Conservation (phyloP, 2,329 filamentous ascomycete species). For the Pleomassaria siparia region DNA sequence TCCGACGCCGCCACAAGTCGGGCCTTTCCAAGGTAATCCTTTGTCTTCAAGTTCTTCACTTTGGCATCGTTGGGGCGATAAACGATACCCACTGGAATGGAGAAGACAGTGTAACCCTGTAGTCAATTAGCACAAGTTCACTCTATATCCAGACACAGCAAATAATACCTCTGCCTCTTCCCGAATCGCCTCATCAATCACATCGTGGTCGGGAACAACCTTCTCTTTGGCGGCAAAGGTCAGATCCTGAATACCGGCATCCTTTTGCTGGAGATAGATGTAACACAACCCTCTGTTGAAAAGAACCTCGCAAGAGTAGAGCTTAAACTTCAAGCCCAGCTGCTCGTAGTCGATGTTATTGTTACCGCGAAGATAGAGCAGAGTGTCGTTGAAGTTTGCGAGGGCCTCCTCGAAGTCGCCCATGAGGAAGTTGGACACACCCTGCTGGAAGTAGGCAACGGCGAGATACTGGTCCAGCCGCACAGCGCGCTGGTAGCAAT, state of each 20-base stretch:
- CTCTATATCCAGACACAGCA: neutral
- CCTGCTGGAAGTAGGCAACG: constrained; percentile 97
- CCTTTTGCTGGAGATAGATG: constrained; percentile 91
- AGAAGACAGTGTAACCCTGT: constrained; percentile 97
- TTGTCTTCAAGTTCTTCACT: constrained; percentile 96
- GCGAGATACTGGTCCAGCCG: constrained; percentile 92
- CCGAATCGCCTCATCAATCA: constrained; percentile 94
- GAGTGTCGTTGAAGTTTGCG: constrained; percentile 97
- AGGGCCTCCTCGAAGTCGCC: constrained; percentile 97
- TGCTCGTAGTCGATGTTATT: constrained; percentile 98
- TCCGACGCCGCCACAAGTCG: constrained; percentile 87
- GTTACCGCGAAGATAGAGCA: constrained; percentile 92
- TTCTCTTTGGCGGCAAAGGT: constrained; percentile 92
- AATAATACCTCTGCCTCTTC: constrained; percentile 80
- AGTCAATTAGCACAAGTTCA: constrained; percentile 26
- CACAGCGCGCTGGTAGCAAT: constrained; percentile 91
- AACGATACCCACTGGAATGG: constrained; percentile 91
- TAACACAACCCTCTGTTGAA: constrained; percentile 98
- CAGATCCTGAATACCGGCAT: constrained; percentile 87
- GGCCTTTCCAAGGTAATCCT: constrained; percentile 97
- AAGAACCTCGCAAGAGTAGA: constrained; percentile 95
- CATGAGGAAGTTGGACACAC: constrained; percentile 95
- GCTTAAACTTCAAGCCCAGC: constrained; percentile 88
- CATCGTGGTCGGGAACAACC: constrained; percentile 92
- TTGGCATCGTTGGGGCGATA: constrained; percentile 97